Evolutionary conservation across 192 early-diverging fungal genomes (phyloP), one percentile per base, ranked within the genome.

Genomic region (Rhizoclosmatium sp.): DNA sequence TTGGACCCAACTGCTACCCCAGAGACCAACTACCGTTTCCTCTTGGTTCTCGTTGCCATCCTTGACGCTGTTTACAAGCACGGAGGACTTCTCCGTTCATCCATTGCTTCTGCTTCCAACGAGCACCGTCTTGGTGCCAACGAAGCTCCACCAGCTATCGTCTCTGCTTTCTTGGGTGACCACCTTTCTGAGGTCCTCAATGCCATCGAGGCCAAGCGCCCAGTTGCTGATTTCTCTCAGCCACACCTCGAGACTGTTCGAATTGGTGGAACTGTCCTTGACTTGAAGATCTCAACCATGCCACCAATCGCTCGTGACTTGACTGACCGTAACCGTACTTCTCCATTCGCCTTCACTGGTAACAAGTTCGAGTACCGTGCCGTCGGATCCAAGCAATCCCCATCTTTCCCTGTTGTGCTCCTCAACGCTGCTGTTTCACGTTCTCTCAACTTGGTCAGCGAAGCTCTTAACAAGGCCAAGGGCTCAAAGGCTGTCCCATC

Each of bases 271-370:
- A 99, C 96, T 12, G 92, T 93, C 59, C 86, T 99, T 58, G 96
- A 98, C 83, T 89, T 99, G 79, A 98, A 98, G 91, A 95, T 97
- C 51, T 91, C 96, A 9, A 92, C 92, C 7, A 90, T 99, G 59
- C 96, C 98, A 72, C 87, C 89, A 80, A 96, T 99, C 80, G 79
- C 92, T 21, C 95, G 98, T 82, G 98, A 99, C 86, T 86, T 99
- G 82, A 99, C 98, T 21, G 98, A 99, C 87, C 95, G 98, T 88
- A 99, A 99, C 93, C 95, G 97, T 82, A 99, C 98, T 45, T 98
- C 96, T 67, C 97, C 98, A 49, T 98, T 99, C 74, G 98, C 98
- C 68, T 99, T 99, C 85, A 99, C 98, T 74, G 98, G 98, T 54
- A 99, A 99, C 93, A 99, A 99, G 91, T 99, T 99, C 79, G 98